phyloP scores from a whole-genome alignment of 768 basidiomycete species.

The Trametes gibbosa region DNA sequence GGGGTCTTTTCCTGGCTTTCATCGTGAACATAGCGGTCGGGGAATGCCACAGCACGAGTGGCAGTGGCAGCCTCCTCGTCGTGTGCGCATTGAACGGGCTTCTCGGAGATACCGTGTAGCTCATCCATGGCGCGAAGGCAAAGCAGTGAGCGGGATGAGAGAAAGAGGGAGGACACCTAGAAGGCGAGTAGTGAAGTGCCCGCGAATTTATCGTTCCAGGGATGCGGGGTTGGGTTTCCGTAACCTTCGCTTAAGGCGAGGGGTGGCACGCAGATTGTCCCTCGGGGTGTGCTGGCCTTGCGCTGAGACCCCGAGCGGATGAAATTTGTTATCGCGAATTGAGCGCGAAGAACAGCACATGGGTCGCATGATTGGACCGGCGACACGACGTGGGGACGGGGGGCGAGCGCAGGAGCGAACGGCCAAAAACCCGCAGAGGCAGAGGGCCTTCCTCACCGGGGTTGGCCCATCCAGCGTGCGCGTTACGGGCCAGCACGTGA shows the following conservation, averaged over 20 bases:
- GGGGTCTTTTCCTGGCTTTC: conserved; percentile 28
- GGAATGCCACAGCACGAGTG: conserved; percentile 51
- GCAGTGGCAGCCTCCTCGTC: conserved; percentile 36
- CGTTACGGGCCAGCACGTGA: conserved; percentile 4
- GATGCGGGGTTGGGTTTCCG: neutral
- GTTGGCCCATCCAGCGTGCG: neutral
- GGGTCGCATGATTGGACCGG: conserved; percentile 23
- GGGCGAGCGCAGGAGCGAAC: conserved; percentile 23
- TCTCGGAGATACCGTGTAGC: conserved; percentile 16
- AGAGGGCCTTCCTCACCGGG: neutral
- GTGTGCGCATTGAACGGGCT: conserved; percentile 9
- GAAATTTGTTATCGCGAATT: conserved; percentile 18
- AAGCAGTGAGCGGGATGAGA: neutral
- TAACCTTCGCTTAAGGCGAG: neutral
- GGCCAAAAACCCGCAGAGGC: conserved; percentile 31
- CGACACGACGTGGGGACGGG: neutral
- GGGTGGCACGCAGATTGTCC: neutral
- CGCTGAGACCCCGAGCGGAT: neutral
- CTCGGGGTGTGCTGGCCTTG: neutral
- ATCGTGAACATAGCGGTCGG: conserved; percentile 32
- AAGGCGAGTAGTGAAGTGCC: neutral
- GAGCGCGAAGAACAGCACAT: conserved; percentile 15
- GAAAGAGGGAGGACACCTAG: neutral
- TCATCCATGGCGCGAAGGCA: conserved; percentile 19
- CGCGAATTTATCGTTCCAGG: conserved; percentile 1